phyloP scores from a whole-genome alignment of 2,329 filamentous ascomycete genomes.

The Diaporthe sp. region DNA sequence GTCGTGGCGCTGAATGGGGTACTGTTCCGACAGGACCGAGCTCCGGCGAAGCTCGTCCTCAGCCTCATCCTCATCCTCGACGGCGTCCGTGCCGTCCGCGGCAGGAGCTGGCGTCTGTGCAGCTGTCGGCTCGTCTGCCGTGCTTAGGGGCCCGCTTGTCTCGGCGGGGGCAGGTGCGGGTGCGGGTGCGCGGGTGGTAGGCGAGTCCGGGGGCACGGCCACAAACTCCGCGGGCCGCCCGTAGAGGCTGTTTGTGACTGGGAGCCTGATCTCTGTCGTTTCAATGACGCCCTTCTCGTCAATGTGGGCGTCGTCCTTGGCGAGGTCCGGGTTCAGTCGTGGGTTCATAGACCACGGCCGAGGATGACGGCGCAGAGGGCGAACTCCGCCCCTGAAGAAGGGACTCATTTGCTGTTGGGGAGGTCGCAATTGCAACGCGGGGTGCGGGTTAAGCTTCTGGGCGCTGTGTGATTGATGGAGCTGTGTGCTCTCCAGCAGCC shows the following conservation, averaged over 20 bases:
- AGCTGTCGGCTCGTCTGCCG: neutral
- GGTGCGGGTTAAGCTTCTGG: neutral
- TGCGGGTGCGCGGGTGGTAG: neutral
- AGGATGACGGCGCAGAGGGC: slow-evolving; percentile 37
- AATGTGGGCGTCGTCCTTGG: slow-evolving; percentile 12
- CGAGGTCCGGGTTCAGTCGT: slow-evolving; percentile 38
- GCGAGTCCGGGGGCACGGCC: slow-evolving; percentile 6
- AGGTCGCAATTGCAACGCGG: neutral
- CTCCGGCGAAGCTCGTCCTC: neutral
- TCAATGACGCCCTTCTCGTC: slow-evolving; percentile 28
- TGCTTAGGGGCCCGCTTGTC: neutral
- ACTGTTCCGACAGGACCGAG: slow-evolving; percentile 4
- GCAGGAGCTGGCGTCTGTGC: neutral
- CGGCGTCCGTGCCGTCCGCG: neutral
- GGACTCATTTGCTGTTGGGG: slow-evolving; percentile 38
- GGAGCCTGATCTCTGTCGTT: slow-evolving; percentile 32
- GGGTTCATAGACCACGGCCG: slow-evolving; percentile 40
- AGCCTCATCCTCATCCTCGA: neutral
- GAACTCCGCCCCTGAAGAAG: slow-evolving; percentile 39
- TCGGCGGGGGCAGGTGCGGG: neutral
- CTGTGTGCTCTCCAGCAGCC: neutral
- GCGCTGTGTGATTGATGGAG: slow-evolving; percentile 3
- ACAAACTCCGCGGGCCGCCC: slow-evolving; percentile 8
- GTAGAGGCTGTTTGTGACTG: slow-evolving; percentile 40
- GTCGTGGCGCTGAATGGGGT: slow-evolving; percentile 12